These are phyloP conservation scores for Verticillium nonalfalfae DNA, from an alignment of 2,329 filamentous ascomycete genomes.

Conservation along the genomic window DNA sequence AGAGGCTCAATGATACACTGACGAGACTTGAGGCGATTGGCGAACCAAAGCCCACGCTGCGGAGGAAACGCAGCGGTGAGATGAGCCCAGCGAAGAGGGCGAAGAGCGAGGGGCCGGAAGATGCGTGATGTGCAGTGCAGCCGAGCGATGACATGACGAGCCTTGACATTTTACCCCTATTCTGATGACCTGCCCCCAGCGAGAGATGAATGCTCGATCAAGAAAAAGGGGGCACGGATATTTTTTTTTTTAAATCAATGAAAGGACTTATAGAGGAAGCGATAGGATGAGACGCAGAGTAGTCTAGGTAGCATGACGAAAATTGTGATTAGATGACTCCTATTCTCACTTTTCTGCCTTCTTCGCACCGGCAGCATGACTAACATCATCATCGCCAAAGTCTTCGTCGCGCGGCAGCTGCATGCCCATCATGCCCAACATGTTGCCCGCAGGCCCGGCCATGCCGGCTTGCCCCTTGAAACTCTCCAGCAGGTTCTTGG, in stretches of 20 bases:
- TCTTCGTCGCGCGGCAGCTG: slow-evolving; percentile 74
- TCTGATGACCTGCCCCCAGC: neutral
- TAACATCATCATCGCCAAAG: slow-evolving; percentile 28
- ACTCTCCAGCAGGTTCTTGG: slow-evolving; percentile 84
- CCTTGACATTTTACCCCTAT: neutral
- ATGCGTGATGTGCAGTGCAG: neutral
- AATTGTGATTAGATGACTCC: too few relatives aligned
- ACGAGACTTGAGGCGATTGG: slow-evolving; percentile 35
- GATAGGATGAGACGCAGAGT: too few relatives aligned
- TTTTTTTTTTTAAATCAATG: too few relatives aligned
- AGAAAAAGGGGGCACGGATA: too few relatives aligned
- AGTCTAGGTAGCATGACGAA: neutral
- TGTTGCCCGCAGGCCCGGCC: slow-evolving; percentile 79
- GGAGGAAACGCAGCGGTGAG: slow-evolving; percentile 30
- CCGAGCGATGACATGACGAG: neutral
- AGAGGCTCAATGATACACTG: slow-evolving; percentile 40
- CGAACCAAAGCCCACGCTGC: slow-evolving; percentile 10
- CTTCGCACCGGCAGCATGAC: neutral
- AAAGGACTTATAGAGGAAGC: neutral
- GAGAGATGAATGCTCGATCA: too few relatives aligned
- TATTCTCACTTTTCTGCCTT: neutral
- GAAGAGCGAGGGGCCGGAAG: slow-evolving; percentile 16
- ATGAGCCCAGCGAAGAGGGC: slow-evolving; percentile 38
- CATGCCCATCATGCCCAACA: slow-evolving; percentile 82
- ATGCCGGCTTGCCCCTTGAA: slow-evolving; percentile 86